Evolutionary conservation across 345 rosid genomes (phyloP), one percentile per base, ranked within the genome.

Genomic region (Populus nigra): DNA sequence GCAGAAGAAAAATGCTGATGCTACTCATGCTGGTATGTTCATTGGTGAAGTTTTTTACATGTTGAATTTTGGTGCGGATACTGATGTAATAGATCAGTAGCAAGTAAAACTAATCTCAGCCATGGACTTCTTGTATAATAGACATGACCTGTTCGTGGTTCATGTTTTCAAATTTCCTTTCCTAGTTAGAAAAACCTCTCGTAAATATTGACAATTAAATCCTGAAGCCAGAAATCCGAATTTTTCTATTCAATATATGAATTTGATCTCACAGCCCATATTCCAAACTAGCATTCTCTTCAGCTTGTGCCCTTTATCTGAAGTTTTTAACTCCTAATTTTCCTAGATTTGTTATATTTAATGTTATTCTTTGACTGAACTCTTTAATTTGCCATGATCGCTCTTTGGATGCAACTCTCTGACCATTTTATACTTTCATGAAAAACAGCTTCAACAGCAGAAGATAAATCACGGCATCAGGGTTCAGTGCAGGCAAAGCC

Each of bases 1-100:
- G 83, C 97, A 90, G 8, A 93, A 91, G 88, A 96, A 94, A 87
- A 86, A 68, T 45, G 57, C 47, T 2, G 97, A 92, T 77, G 75
- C 78, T 78, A 72, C 78, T 65, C 82, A 77, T 77, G 61, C 90
- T 91, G 97, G 99, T 94, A 85, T 61, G 47, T 33, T 36, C 20
- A 27, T 73, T 29, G 62, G 33, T 59, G 27, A 65, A 25, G 25
- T 25, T 25, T 57, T 57, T 57, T 57, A 57, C 27, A 57, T 8
- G 9, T 2, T 57, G 12, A n/a, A n/a, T 25, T n/a, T 50, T 49
- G 10, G 29, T 31, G n/a, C 35, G 31, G 45, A 20, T 43, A 12
- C 16, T 45, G 27, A 25, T 65, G 16, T 62, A 11, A 45, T 65
- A 47, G 71, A 65, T 41, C n/a, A 17, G 22, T 22, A 5, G 4